Evolutionary conservation across 345 rosid genomes (phyloP).

Genomic region (Ailanthus altissimus): DNA sequence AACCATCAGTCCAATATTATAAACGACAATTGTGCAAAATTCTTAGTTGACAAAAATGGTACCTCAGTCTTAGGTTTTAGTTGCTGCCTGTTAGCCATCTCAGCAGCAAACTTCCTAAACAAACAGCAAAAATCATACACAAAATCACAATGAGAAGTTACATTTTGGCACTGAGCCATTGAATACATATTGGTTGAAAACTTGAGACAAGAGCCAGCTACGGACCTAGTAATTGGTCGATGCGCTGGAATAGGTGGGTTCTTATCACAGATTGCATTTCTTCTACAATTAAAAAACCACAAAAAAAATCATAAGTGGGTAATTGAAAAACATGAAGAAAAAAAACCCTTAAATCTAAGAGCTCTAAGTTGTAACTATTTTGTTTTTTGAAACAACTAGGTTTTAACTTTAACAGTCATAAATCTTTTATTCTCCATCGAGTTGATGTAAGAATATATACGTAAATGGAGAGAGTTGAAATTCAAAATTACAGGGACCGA

Average conservation of each 20-base stretch:
- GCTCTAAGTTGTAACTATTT: neutral
- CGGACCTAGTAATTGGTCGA: constrained; percentile 87
- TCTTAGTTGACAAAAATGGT: constrained; percentile 10
- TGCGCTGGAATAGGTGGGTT: constrained; percentile 57
- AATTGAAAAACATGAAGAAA: neutral
- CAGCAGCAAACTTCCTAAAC: constrained; percentile 77
- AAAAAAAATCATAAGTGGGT: constrained; percentile 1
- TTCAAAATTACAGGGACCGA: neutral
- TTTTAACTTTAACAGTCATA: neutral
- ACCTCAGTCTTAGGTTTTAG: constrained; percentile 48
- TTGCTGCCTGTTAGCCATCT: constrained; percentile 67
- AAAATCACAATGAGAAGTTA: constrained; percentile 13
- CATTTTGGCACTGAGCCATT: neutral
- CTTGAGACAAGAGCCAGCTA: constrained; percentile 2
- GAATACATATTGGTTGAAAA: constrained; percentile 4
- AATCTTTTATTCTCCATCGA: neutral
- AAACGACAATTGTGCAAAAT: neutral
- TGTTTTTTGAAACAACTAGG: neutral
- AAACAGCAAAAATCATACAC: constrained; percentile 16
- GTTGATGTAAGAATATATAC: neutral
- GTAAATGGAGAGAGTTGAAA: neutral
- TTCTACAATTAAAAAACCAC: constrained; percentile 34
- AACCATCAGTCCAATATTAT: neutral
- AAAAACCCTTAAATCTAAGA: neutral
- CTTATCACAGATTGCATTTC: constrained; percentile 46